Conservation (phyloP, 306 rosid species). For the Mimosa pudica region DNA sequence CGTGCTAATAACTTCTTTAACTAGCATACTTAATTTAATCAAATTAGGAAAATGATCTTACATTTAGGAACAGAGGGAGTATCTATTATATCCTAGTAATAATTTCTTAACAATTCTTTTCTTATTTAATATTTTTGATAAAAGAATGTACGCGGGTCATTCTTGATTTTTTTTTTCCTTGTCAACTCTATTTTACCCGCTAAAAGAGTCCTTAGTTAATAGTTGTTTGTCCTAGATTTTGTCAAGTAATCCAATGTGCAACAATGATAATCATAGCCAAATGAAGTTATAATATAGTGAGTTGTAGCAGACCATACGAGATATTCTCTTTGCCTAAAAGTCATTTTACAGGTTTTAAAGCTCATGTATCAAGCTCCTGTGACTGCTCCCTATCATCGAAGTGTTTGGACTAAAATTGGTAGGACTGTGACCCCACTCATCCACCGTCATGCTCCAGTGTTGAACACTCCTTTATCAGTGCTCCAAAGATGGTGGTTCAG, state of each 20-base stretch:
- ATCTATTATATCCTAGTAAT: background rate
- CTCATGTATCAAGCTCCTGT: constrained; percentile 93
- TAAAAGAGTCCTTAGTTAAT: background rate
- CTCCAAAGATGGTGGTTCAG: constrained; percentile 94
- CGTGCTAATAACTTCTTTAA: too few relatives aligned
- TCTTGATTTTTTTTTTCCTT: background rate
- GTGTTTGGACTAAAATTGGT: constrained; percentile 83
- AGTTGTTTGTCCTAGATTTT: background rate
- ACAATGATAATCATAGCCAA: background rate
- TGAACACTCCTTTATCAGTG: constrained; percentile 71
- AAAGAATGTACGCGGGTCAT: background rate
- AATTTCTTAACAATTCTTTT: background rate
- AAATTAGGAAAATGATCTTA: too few relatives aligned
- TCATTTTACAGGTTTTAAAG: constrained; percentile 68
- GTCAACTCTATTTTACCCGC: background rate
- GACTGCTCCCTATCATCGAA: constrained; percentile 79
- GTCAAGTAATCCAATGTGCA: background rate
- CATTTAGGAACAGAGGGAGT: too few relatives aligned
- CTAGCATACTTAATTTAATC: too few relatives aligned
- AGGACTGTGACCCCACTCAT: constrained; percentile 58
- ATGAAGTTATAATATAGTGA: background rate
- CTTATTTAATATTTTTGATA: too few relatives aligned
- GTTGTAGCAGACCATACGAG: background rate
- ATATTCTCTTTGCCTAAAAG: background rate
- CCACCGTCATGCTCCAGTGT: constrained; percentile 65